Conservation (phyloP, 78 protist genomes). For the Emiliania huxleyi region DNA sequence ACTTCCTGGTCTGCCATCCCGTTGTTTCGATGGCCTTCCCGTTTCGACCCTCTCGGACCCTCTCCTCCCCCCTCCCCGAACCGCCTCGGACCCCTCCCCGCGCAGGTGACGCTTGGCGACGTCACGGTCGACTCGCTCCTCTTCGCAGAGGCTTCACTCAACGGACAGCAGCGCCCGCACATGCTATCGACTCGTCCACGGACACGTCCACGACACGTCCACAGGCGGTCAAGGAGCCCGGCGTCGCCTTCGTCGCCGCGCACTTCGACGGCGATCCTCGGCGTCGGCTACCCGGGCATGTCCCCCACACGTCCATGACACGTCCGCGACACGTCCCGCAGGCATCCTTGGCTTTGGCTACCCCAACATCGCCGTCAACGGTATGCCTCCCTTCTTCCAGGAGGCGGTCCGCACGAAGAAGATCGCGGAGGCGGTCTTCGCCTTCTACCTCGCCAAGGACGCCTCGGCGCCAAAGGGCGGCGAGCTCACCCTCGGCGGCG, state of each 20-base stretch:
- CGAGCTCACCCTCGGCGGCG: conserved; percentile 88
- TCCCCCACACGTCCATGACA: too few species aligned
- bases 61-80: conserved; percentile 23
- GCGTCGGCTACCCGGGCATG: conserved; percentile 86
- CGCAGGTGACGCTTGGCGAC: conserved; percentile 82
- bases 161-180: not conserved
- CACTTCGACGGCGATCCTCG: conserved; percentile 77
- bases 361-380: conserved; percentile 82
- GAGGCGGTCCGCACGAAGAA: not conserved
- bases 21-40: not conserved
- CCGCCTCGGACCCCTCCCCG: conserved; percentile 69
- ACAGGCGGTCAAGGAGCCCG: not conserved
- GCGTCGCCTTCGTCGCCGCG: conserved; percentile 18
- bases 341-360: conserved; percentile 90
- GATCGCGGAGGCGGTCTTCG: conserved; percentile 66
- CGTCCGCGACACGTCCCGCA: too few species aligned
- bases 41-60: not conserved
- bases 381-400: conserved; percentile 80
- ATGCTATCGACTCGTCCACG: not conserved
- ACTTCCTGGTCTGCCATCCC: not conserved
- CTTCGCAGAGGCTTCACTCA: conserved; percentile 85
- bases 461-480: conserved; percentile 63
- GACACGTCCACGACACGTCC: not conserved
- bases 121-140: conserved; percentile 56
- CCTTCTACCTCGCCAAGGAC: conserved; percentile 80